A percentile compares a stretch with the other conserved stretches of the same genome.
Evolutionary conservation across 2,329 filamentous ascomycete species (phyloP).

Genomic region (Zymoseptoria brevis): DNA sequence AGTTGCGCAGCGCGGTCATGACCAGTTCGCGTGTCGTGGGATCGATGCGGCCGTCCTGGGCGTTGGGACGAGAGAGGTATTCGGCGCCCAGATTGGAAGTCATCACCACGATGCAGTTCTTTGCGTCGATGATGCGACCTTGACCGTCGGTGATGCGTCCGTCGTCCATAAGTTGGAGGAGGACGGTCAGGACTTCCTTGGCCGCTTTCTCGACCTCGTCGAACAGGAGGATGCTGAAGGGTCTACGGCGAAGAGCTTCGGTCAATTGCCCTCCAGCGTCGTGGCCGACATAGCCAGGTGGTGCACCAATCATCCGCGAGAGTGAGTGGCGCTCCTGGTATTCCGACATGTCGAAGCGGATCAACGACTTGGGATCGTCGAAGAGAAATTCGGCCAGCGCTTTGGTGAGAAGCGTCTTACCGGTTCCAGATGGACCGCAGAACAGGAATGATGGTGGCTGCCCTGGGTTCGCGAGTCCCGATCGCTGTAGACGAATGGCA

Average conservation of each 20-base stretch:
- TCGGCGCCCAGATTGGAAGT: constrained; percentile 96
- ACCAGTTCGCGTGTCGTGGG: constrained; percentile 78
- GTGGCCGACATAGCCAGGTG: constrained; percentile 93
- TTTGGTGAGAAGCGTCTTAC: constrained; percentile 95
- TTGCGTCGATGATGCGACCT: constrained; percentile 87
- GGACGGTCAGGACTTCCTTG: constrained; percentile 91
- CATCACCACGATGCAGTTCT: constrained; percentile 99
- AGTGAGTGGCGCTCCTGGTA: constrained; percentile 96
- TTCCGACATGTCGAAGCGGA: constrained; percentile 98
- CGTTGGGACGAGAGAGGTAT: constrained; percentile 72
- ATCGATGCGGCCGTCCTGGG: constrained; percentile 77
- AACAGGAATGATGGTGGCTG: constrained; percentile 97
- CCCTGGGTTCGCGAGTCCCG: constrained; percentile 89
- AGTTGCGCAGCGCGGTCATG: constrained; percentile 82
- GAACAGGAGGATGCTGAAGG: constrained; percentile 95
- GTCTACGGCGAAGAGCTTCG: constrained; percentile 83
- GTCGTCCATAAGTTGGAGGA: constrained; percentile 99
- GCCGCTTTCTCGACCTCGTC: constrained; percentile 98
- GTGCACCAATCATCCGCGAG: constrained; percentile 94
- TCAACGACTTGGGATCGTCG: constrained; percentile 95
- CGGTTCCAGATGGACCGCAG: constrained; percentile 95
- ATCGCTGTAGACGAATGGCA: constrained; percentile 88
- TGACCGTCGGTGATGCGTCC: constrained; percentile 97
- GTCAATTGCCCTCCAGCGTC: constrained; percentile 94
- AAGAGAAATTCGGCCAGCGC: constrained; percentile 96